These are phyloP conservation scores for Sanguinoderma infundibulare DNA, from an alignment of 1,284 basidiomycete genomes.

Conservation along the genomic window DNA sequence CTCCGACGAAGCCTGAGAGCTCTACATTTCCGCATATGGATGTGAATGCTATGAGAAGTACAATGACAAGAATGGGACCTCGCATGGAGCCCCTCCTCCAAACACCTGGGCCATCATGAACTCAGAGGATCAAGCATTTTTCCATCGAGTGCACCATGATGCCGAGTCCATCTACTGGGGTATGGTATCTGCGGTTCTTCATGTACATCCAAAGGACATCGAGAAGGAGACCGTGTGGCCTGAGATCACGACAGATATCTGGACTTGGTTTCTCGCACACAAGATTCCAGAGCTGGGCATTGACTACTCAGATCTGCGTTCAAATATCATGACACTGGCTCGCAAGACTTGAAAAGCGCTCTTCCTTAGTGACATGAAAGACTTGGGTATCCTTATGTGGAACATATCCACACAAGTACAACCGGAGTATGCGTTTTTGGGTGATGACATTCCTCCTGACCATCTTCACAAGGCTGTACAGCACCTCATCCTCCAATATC, in stretches of 20 bases:
- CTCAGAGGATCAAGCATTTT: background rate
- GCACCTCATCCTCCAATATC: constrained; percentile 5
- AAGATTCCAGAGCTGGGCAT: background rate
- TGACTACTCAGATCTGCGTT: background rate
- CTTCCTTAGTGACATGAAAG: background rate
- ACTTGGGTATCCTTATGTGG: background rate
- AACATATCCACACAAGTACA: background rate
- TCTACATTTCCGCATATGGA: background rate
- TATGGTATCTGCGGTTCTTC: background rate
- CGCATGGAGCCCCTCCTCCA: background rate
- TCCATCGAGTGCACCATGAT: background rate
- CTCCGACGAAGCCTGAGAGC: background rate
- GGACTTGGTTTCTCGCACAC: background rate
- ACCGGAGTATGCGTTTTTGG: background rate
- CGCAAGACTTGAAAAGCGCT: background rate
- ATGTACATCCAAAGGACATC: background rate
- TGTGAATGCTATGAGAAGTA: background rate
- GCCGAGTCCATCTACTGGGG: constrained; percentile 4
- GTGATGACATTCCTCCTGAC: background rate
- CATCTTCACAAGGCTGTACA: constrained; percentile 2
- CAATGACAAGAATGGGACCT: background rate
- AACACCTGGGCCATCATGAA: background rate
- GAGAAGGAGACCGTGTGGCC: background rate
- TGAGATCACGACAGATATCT: background rate
- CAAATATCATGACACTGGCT: background rate